Evolutionary conservation across 805 yeast genomes (phyloP).

Genomic region (Barnettozyma sucrosica): DNA sequence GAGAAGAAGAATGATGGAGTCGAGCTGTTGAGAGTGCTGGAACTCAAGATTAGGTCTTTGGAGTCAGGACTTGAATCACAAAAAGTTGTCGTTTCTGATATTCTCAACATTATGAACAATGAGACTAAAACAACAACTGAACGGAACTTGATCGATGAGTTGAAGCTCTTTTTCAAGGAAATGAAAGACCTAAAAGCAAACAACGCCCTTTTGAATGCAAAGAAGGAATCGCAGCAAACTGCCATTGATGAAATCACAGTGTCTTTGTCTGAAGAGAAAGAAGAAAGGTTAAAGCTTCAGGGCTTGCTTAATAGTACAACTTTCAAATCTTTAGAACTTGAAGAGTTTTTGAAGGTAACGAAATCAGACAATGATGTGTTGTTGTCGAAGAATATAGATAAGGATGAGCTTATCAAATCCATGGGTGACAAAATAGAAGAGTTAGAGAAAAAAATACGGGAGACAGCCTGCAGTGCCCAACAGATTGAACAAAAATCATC

Average conservation of each 20-base stretch:
- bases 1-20: background rate
- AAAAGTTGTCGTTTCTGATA: background rate
- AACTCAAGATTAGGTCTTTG: background rate
- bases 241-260: background rate
- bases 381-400: background rate
- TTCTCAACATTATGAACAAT: background rate
- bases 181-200: background rate
- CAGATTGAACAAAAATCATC: background rate
- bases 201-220: background rate
- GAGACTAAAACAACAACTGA: background rate
- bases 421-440: background rate
- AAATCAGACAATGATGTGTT: background rate
- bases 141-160: background rate
- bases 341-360: background rate
- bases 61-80: background rate
- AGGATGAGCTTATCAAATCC: background rate
- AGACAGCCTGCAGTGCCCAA: background rate
- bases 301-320: background rate
- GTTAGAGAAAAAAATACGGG: background rate
- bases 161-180: background rate
- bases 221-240: background rate
- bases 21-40: background rate
- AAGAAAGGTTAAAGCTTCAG: background rate
- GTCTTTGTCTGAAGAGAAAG: background rate
- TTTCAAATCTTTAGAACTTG: background rate